Evolutionary conservation across 176 grass and related monocot genomes (phyloP).

Genomic region (Oryza officinalis): DNA sequence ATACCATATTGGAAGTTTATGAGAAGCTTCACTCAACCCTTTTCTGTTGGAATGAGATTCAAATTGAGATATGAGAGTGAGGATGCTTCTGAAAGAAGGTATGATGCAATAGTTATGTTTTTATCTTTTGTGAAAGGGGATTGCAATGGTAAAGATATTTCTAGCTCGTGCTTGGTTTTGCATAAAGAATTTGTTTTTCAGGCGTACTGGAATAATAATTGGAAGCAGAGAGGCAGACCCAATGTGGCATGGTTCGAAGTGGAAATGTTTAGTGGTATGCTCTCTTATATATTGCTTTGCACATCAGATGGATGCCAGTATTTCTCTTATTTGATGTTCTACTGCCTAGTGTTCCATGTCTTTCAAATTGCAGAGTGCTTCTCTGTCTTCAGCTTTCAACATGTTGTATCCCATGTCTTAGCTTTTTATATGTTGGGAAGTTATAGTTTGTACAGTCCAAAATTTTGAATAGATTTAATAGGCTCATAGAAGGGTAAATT

Average conservation of each 20-base stretch:
- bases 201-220: constrained; percentile 73
- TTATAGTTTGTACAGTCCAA: neutral
- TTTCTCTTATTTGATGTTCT: neutral
- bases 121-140: constrained; percentile 11
- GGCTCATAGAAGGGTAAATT: neutral
- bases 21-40: constrained; percentile 62
- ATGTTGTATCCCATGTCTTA: neutral
- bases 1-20: constrained; percentile 84
- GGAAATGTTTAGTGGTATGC: constrained; percentile 84
- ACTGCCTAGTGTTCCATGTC: neutral
- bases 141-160: neutral
- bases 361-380: neutral
- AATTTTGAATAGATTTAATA: neutral
- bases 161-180: neutral
- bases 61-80: constrained; percentile 79
- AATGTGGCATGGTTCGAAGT: constrained; percentile 87
- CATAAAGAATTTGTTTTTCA: constrained; percentile 29
- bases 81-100: constrained; percentile 81
- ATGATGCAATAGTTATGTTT: neutral
- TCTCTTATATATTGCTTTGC: constrained; percentile 18
- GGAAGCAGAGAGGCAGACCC: constrained; percentile 68
- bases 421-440: neutral
- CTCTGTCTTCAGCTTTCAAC: neutral
- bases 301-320: neutral
- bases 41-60: constrained; percentile 77